These are phyloP conservation scores for Pistacia atlantica DNA, from an alignment of 345 rosid species.

Conservation along the genomic window DNA sequence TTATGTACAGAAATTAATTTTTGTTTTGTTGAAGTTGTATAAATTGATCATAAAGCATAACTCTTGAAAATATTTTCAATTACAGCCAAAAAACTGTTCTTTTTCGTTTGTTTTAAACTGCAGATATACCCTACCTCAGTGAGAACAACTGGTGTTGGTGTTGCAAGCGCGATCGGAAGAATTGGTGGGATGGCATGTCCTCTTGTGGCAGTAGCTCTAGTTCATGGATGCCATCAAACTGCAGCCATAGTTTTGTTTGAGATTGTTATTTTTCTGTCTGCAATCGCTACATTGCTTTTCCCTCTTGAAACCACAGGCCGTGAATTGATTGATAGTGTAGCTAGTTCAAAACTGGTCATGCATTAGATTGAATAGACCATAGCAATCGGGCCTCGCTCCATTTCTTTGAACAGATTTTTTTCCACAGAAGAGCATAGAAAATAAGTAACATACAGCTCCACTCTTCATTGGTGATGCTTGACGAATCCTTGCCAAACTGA, in stretches of 20 bases:
- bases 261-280: constrained; percentile 58
- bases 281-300: constrained; percentile 64
- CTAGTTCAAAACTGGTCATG: constrained; percentile 23
- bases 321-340: constrained; percentile 52
- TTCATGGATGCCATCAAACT: constrained; percentile 81
- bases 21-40: not conserved
- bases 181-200: constrained; percentile 93
- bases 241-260: constrained; percentile 65
- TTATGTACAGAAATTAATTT: not conserved
- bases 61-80: not conserved
- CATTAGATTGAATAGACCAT: constrained; percentile 12
- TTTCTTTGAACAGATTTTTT: constrained; percentile 7
- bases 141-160: constrained; percentile 87
- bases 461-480: not conserved
- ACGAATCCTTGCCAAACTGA: not conserved
- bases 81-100: not conserved
- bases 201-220: constrained; percentile 79
- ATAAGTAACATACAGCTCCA: not conserved
- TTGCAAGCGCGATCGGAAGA: constrained; percentile 86
- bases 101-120: constrained; percentile 10
- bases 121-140: constrained; percentile 90
- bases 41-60: not conserved
- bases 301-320: constrained; percentile 89
- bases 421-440: not conserved
- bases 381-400: not conserved